Evolutionary conservation across 179 eudicot species (phyloP).

Genomic region (Silene vulgaris): DNA sequence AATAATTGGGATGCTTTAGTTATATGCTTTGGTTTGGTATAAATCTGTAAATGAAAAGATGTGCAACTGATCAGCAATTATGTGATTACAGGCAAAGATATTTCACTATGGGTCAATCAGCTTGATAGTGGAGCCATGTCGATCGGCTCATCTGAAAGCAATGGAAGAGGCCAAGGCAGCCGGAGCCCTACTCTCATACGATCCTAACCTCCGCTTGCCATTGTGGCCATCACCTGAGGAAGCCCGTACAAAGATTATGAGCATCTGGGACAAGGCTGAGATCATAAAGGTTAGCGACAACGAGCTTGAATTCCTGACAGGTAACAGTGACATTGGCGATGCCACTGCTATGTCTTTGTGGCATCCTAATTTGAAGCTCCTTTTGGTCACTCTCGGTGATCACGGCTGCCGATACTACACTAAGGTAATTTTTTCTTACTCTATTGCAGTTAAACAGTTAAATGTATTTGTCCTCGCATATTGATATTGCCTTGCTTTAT

Average conservation of each 20-base stretch:
- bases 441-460: too few species aligned
- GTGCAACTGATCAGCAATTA: not conserved
- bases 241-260: constrained; percentile 65
- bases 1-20: too few species aligned
- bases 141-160: constrained; percentile 85
- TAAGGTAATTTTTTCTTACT: constrained; percentile 36
- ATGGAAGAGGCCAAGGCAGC: constrained; percentile 83
- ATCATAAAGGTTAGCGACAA: constrained; percentile 76
- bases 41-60: constrained; percentile 1
- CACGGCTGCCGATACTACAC: constrained; percentile 72
- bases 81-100: constrained; percentile 51
- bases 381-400: constrained; percentile 79
- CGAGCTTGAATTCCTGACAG: constrained; percentile 76
- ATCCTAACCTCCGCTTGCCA: constrained; percentile 82
- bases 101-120: constrained; percentile 92
- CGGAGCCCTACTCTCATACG: constrained; percentile 79
- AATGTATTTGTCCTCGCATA: too few species aligned
- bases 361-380: constrained; percentile 73
- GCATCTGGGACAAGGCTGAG: constrained; percentile 89
- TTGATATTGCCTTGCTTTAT: too few species aligned
- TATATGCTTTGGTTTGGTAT: not conserved
- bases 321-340: constrained; percentile 54
- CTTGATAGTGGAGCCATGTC: constrained; percentile 89
- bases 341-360: constrained; percentile 68
- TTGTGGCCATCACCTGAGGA: constrained; percentile 77